Percentiles rank a stretch among this genome's conserved stretches.
Evolutionary conservation across 169 alveolate genomes (phyloP).

Genomic region (Babesia microti): DNA sequence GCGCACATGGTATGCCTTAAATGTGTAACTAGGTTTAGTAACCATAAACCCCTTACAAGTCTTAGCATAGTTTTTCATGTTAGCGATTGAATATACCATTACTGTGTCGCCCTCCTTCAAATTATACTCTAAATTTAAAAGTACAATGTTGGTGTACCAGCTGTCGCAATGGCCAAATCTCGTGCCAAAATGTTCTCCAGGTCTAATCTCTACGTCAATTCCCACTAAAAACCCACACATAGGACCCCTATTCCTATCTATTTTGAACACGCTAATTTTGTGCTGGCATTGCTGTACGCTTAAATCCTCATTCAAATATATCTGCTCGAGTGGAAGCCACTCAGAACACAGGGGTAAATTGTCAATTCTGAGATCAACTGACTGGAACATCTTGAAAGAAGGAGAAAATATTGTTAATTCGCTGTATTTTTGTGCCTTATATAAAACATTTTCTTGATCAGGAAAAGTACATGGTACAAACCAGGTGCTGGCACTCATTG

Average conservation of each 20-base stretch:
- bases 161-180: constrained; percentile 62
- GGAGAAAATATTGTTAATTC: constrained; percentile 68
- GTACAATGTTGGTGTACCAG: constrained; percentile 61
- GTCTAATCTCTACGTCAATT: constrained; percentile 70
- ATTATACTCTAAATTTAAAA: constrained; percentile 47
- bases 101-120: constrained; percentile 46
- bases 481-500: constrained; percentile 60
- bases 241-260: constrained; percentile 43
- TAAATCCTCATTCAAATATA: constrained; percentile 46
- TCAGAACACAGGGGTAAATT: constrained; percentile 33
- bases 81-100: constrained; percentile 43
- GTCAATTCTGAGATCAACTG: constrained; percentile 48
- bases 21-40: constrained; percentile 56
- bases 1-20: constrained; percentile 42
- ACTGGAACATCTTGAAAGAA: constrained; percentile 52
- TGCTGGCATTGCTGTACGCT: constrained; percentile 61
- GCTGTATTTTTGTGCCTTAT: constrained; percentile 51
- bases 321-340: constrained; percentile 39
- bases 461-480: constrained; percentile 66
- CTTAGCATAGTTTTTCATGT: constrained; percentile 49
- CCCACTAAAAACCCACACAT: constrained; percentile 67
- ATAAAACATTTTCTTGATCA: constrained; percentile 51
- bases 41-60: constrained; percentile 47
- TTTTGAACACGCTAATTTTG: constrained; percentile 33
- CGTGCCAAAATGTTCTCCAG: constrained; percentile 67